Percentiles rank a stretch among this genome's conserved stretches.
Evolutionary conservation across 2,329 filamentous ascomycete genomes (phyloP).

Genomic region (Diaporthe sp.): DNA sequence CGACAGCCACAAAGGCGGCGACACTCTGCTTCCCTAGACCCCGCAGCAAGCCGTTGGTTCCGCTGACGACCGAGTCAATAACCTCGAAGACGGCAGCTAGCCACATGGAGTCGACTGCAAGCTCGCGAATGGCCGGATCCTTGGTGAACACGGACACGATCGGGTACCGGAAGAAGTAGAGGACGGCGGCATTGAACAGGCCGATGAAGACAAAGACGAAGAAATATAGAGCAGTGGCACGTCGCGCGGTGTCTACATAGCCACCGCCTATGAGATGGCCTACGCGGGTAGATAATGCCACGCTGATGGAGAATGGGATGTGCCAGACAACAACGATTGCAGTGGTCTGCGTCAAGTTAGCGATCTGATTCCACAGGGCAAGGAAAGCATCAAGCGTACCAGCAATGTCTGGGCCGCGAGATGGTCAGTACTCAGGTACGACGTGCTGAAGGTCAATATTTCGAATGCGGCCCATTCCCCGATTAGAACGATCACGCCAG

Average conservation of each 20-base stretch:
- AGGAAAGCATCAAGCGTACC: constrained; percentile 25
- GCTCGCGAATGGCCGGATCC: constrained; percentile 48
- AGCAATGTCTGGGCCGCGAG: constrained; percentile 59
- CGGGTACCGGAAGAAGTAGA: constrained; percentile 50
- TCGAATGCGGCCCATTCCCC: constrained; percentile 61
- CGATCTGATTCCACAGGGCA: not conserved
- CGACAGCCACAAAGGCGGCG: constrained; percentile 54
- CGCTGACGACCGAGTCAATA: constrained; percentile 53
- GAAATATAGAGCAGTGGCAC: constrained; percentile 51
- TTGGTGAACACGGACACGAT: constrained; percentile 52
- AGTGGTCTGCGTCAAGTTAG: constrained; percentile 47
- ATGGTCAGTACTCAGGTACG: constrained; percentile 58
- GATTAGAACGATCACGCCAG: constrained; percentile 56
- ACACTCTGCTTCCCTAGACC: constrained; percentile 56
- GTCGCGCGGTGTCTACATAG: constrained; percentile 49
- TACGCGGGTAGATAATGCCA: constrained; percentile 58
- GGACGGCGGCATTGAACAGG: constrained; percentile 50
- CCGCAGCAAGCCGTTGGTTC: constrained; percentile 55
- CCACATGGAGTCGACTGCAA: constrained; percentile 51
- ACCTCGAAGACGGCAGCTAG: constrained; percentile 52
- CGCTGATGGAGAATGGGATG: constrained; percentile 58
- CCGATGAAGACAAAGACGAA: constrained; percentile 52
- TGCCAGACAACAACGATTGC: constrained; percentile 58
- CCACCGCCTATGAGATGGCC: constrained; percentile 59
- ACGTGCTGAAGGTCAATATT: constrained; percentile 60